Evolutionary conservation across 495 filamentous ascomycete genomes (phyloP).

Genomic region (Hyaloscypha variabilis): DNA sequence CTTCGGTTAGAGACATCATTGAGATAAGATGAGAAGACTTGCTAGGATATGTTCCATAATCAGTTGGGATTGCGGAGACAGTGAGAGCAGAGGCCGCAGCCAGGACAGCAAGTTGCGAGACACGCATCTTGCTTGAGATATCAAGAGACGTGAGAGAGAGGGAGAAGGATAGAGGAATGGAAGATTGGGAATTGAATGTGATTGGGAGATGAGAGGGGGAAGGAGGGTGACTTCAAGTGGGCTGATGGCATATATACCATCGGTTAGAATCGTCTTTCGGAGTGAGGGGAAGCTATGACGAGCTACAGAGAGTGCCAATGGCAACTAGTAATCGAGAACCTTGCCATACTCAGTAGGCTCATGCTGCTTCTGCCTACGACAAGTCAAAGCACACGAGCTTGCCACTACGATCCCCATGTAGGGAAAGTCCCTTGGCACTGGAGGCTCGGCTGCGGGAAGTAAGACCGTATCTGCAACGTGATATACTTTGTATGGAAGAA

Average conservation of each 20-base stretch:
- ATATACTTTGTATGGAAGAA: not conserved
- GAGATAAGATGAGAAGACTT: not conserved
- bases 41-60: conserved; percentile 25
- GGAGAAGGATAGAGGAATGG: not conserved
- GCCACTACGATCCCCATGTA: not conserved
- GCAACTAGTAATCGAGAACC: not conserved
- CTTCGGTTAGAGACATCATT: conserved; percentile 10
- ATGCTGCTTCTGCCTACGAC: not conserved
- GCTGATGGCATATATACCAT: conserved; percentile 6
- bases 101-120: conserved; percentile 14
- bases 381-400: not conserved
- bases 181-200: conserved; percentile 7
- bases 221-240: not conserved
- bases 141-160: conserved; percentile 1
- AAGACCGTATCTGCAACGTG: not conserved
- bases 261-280: not conserved
- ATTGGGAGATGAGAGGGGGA: not conserved
- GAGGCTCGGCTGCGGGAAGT: not conserved
- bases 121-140: conserved; percentile 16
- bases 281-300: not conserved
- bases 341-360: not conserved
- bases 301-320: not conserved
- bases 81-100: conserved; percentile 12
- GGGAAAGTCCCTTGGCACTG: not conserved
- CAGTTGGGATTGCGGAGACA: conserved; percentile 20